Conservation (phyloP, 2,329 filamentous ascomycete species). For the Hymenoscyphus infarciens region DNA sequence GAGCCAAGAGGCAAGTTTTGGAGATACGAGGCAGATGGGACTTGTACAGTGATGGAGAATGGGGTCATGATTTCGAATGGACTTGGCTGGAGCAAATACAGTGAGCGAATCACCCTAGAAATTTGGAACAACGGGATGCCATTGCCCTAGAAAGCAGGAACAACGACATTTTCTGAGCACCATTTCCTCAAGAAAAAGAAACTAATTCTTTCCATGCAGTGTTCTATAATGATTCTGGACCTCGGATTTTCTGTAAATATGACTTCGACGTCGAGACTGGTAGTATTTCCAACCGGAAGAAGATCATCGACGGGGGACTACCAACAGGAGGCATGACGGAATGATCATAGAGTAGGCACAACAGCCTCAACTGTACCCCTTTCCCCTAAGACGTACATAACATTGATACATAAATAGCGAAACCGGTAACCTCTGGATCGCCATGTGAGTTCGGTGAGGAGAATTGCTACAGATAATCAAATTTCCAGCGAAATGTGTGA, state of each 20-base stretch:
- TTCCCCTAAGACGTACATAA: background rate
- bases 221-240: slow-evolving; percentile 38
- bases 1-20: slow-evolving; percentile 29
- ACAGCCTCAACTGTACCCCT: background rate
- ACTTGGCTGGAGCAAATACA: slow-evolving; percentile 37
- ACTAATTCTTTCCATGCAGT: slow-evolving; percentile 23
- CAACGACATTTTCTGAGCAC: background rate
- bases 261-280: slow-evolving; percentile 37
- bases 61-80: slow-evolving; percentile 39
- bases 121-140: too few species aligned
- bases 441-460: slow-evolving; percentile 36
- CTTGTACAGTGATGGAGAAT: slow-evolving; percentile 35
- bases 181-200: background rate
- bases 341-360: slow-evolving; percentile 38
- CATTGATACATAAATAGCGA: slow-evolving; percentile 24
- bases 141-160: too few species aligned
- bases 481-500: slow-evolving; percentile 35
- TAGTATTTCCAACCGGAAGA: slow-evolving; percentile 33
- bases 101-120: slow-evolving; percentile 21
- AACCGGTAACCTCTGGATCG: slow-evolving; percentile 39
- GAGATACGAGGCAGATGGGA: slow-evolving; percentile 33
- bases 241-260: slow-evolving; percentile 34
- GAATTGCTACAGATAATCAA: slow-evolving; percentile 36
- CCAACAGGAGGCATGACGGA: slow-evolving; percentile 35
- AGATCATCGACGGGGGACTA: slow-evolving; percentile 22